Evolutionary conservation across 1,139 yeast species (phyloP).

Genomic region (Kodamaea suecica): DNA sequence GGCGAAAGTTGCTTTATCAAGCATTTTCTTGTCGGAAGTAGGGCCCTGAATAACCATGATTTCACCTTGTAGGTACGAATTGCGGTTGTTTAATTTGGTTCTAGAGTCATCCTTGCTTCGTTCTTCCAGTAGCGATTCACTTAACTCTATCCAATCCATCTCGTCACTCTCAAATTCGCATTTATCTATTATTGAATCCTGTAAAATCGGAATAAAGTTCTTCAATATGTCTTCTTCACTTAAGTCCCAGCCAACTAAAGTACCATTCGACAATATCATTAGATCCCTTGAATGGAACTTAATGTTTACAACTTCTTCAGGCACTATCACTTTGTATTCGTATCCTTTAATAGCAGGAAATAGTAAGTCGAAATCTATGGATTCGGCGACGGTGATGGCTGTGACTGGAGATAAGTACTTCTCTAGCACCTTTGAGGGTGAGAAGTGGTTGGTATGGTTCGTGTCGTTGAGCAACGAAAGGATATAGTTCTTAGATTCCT

Average conservation of each 20-base stretch:
- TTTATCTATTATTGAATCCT: constrained; percentile 28
- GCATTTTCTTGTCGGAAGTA: constrained; percentile 43
- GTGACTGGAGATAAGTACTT: constrained; percentile 39
- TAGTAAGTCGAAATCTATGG: constrained; percentile 53
- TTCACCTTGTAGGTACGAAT: constrained; percentile 61
- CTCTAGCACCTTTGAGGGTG: constrained; percentile 24
- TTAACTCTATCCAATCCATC: constrained; percentile 69
- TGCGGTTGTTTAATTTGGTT: constrained; percentile 21
- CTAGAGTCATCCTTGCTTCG: background rate
- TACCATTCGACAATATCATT: constrained; percentile 26
- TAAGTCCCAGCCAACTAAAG: constrained; percentile 70
- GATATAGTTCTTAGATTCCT: constrained; percentile 24
- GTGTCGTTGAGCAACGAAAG: constrained; percentile 28
- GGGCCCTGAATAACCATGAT: constrained; percentile 59
- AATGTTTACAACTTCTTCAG: constrained; percentile 64
- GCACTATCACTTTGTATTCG: constrained; percentile 50
- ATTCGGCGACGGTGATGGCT: constrained; percentile 68
- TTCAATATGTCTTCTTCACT: constrained; percentile 48
- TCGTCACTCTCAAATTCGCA: constrained; percentile 76
- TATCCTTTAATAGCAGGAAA: constrained; percentile 28
- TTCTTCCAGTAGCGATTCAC: background rate
- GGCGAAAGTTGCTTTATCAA: constrained; percentile 87
- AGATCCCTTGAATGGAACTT: constrained; percentile 24
- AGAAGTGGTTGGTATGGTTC: constrained; percentile 15
- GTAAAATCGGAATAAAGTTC: constrained; percentile 49